Evolutionary conservation across 2,329 filamentous ascomycete species (phyloP).

Genomic region (Aureobasidium sp.): DNA sequence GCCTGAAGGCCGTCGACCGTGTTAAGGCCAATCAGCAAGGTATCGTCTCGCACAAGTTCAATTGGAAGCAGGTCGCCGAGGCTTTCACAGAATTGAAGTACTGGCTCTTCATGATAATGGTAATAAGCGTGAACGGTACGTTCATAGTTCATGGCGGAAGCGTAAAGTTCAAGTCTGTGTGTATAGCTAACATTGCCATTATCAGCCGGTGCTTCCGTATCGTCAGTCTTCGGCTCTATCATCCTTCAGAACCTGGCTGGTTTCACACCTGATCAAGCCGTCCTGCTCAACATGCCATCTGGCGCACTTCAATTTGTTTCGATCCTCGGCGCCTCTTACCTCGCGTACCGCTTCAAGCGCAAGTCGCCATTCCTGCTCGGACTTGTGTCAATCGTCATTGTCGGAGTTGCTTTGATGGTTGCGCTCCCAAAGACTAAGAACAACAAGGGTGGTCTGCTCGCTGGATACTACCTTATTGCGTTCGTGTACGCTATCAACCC

Average conservation of each 20-base stretch:
- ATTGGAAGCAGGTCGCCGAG: conserved; percentile 37
- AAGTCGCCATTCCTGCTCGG: conserved; percentile 15
- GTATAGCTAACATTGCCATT: no score
- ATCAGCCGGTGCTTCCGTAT: conserved; percentile 9
- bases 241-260: conserved; percentile 14
- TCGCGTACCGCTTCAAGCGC: conserved; percentile 16
- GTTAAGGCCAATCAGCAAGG: conserved; percentile 45
- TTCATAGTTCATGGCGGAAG: no score
- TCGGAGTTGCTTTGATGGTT: conserved; percentile 14
- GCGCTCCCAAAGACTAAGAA: conserved; percentile 14
- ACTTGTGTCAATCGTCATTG: conserved; percentile 13
- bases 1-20: conserved; percentile 40
- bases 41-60: conserved; percentile 39
- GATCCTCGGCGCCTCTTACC: conserved; percentile 12
- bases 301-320: conserved; percentile 13
- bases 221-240: conserved; percentile 15
- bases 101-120: conserved; percentile 34
- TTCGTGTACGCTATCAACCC: conserved; percentile 15
- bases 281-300: conserved; percentile 15
- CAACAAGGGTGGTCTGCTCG: conserved; percentile 14
- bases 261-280: conserved; percentile 12
- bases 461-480: conserved; percentile 14
- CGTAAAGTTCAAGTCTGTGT: no score
- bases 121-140: neutral
- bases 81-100: conserved; percentile 38